A percentile compares a stretch with the other conserved stretches of the same genome.
Conservation (phyloP, 768 basidiomycete genomes). For the Suillus ampliporus region DNA sequence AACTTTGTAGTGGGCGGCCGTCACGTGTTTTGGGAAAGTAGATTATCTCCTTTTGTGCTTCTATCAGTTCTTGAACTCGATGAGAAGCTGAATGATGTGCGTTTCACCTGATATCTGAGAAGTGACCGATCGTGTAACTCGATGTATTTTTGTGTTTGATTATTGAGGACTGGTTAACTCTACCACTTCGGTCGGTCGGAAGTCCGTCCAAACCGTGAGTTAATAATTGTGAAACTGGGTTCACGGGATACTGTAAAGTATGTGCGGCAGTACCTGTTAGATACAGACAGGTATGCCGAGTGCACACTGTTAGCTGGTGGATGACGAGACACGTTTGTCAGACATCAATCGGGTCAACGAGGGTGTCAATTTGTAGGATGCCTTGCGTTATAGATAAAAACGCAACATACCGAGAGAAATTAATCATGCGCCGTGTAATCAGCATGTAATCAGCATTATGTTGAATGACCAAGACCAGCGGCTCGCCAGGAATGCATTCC, state of each 20-base stretch:
- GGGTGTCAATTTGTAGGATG: background rate
- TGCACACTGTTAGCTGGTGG: background rate
- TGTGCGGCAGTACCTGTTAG: background rate
- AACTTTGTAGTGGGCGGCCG: background rate
- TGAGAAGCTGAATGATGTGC: background rate
- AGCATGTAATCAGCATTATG: too few relatives aligned
- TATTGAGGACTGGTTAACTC: background rate
- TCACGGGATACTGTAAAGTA: background rate
- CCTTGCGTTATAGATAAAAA: background rate
- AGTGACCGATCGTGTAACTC: background rate
- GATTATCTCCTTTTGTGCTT: background rate
- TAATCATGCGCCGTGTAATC: background rate
- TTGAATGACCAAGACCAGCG: background rate
- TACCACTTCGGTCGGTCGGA: background rate
- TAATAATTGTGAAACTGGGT: background rate
- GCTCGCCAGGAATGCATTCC: background rate
- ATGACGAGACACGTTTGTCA: constrained; percentile 1
- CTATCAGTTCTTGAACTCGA: background rate
- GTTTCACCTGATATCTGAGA: background rate
- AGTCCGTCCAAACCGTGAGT: constrained; percentile 2
- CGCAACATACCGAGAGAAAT: background rate
- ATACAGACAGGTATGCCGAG: too few relatives aligned
- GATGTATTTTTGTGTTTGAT: background rate
- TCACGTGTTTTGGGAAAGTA: background rate
- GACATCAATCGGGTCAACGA: background rate